A percentile compares a stretch with the other conserved stretches of the same genome.
Evolutionary conservation across 75 land plant genomes (phyloP).

Genomic region (Larix kaempferi): DNA sequence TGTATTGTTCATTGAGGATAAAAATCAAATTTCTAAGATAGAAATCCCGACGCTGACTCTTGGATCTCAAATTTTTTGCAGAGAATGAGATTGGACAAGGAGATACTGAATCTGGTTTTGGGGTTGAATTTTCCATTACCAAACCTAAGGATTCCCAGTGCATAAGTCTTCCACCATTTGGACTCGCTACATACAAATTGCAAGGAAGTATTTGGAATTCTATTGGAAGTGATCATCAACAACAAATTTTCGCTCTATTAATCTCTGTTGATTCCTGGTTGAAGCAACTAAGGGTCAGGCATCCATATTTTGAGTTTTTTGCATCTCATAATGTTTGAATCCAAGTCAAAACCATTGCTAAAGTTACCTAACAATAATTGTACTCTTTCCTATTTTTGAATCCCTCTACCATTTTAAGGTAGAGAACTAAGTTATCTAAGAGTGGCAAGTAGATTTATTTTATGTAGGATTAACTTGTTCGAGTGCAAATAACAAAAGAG

Average conservation of each 20-base stretch:
- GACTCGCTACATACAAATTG: no score
- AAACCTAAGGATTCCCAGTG: background rate
- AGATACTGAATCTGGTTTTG: background rate
- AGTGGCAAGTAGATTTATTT: background rate
- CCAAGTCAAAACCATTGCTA: background rate
- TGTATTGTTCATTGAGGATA: background rate
- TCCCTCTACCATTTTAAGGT: background rate
- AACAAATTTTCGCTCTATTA: slow-evolving; percentile 9
- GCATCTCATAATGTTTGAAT: slow-evolving; percentile 3
- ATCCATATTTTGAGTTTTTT: slow-evolving; percentile 35
- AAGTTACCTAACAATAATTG: background rate
- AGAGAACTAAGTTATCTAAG: background rate
- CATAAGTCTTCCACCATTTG: slow-evolving; percentile 4
- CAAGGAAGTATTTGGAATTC: background rate
- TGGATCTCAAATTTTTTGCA: no score
- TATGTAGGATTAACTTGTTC: background rate
- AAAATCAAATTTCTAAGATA: no score
- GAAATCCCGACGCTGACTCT: background rate
- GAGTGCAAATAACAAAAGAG: no score
- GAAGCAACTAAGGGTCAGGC: slow-evolving; percentile 21
- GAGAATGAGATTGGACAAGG: slow-evolving; percentile 2
- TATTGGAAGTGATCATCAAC: slow-evolving; percentile 12
- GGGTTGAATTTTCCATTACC: no score
- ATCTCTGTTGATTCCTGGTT: slow-evolving; percentile 24
- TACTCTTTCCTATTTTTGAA: background rate